Evolutionary conservation across 2,329 filamentous ascomycete species (phyloP), one percentile per base, ranked within the genome.

Genomic region (Aspergillus intermedius): DNA sequence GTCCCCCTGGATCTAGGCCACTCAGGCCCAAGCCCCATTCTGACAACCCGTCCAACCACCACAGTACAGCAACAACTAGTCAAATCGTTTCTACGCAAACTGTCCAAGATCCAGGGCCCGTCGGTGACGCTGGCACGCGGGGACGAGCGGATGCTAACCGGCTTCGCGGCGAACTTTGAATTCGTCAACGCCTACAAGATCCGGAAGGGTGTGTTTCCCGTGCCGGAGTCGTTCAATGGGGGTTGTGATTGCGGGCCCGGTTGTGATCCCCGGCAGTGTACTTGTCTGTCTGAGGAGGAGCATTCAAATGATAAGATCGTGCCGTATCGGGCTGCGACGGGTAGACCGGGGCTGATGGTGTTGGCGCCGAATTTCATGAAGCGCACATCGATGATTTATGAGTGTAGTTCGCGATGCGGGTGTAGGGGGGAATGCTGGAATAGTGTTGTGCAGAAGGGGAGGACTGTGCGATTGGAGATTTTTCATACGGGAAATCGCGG

Each of bases 401-500:
- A 75, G 50, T 75, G 73, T 50, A 71, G 63, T 23, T 52, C 57
- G 1, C 54, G 58, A 5, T 75, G 73, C 45, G 48, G 47, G 4
- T 75, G 73, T 39, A 51, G 52, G 1, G 49, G 54, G 1, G 45
- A 45, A 1, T 75, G 73, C 49, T 68, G 63, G 65, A 74, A 74
- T 45, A 63, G 67, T 5, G 67, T 74, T 0, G 68, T 74, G 3
- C 64, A 71, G 41, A 59, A 60, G 6, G 72, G 72, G 0, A 59
- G 73, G 4, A 68, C 60, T 1, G 53, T 75, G 1, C 56, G 58
- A 1, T 50, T 74, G 0, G 66, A 75, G 41, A 71, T 75, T 5
- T 75, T 75, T 42, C 50, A 71, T 40, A 74, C 73, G 0, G 58
- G 59, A 0, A 52, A 56, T 23, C 66, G 72, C 44, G 73, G 73